These are phyloP conservation scores for Inga laurina DNA, from an alignment of 306 rosid genomes.

Conservation along the genomic window DNA sequence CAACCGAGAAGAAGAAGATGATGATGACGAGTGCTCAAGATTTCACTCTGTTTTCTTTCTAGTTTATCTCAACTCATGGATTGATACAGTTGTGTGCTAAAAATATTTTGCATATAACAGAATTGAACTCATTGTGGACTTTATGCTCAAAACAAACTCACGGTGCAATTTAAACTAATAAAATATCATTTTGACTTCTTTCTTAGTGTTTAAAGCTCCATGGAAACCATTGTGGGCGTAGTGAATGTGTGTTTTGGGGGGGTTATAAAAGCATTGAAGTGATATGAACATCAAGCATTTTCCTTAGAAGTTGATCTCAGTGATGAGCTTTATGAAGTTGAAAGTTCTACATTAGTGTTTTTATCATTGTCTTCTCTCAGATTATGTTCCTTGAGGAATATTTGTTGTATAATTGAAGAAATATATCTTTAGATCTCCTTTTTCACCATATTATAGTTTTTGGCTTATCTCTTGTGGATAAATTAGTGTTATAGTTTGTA, in stretches of 20 bases:
- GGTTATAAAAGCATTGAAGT: not conserved
- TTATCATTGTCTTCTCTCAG: not conserved
- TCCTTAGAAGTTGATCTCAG: not conserved
- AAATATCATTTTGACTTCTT: not conserved
- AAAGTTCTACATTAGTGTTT: conserved; percentile 15
- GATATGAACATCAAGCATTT: not conserved
- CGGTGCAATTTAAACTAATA: not conserved
- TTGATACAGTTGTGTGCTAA: not conserved
- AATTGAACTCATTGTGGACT: not conserved
- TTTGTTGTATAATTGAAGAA: too few species aligned
- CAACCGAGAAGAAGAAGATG: too few species aligned
- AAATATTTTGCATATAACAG: not conserved
- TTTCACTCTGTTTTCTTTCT: not conserved
- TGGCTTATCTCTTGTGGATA: not conserved
- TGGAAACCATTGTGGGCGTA: not conserved
- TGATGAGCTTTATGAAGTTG: conserved; percentile 26
- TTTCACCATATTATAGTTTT: too few species aligned
- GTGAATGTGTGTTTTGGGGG: not conserved
- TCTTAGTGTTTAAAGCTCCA: not conserved
- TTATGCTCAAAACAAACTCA: too few species aligned
- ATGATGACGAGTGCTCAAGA: too few species aligned
- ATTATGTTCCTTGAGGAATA: too few species aligned
- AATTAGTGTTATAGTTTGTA: not conserved
- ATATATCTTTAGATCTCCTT: too few species aligned
- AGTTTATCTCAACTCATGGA: too few species aligned